phyloP scores from a whole-genome alignment of 805 yeast species.

The Yamadazyma akitaensis region DNA sequence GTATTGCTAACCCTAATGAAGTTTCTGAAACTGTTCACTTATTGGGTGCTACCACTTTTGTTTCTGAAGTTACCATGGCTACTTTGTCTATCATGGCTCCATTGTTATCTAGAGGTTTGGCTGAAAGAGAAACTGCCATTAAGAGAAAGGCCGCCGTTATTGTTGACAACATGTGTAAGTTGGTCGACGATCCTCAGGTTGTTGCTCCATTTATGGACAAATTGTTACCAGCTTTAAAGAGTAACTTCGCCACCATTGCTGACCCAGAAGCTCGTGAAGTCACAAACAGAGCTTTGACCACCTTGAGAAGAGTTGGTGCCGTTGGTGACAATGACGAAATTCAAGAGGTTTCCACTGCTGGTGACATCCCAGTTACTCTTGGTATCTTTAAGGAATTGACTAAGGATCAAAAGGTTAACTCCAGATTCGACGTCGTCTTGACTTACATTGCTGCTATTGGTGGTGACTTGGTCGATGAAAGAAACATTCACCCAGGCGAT shows the following conservation, averaged over 20 bases:
- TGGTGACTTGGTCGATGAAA: constrained; percentile 98
- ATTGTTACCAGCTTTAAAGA: constrained; percentile 93
- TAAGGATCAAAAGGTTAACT: constrained; percentile 53
- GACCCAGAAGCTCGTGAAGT: constrained; percentile 99
- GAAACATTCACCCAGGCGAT: constrained; percentile 82
- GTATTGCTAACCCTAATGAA: constrained; percentile 94
- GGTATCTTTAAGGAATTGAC: constrained; percentile 74
- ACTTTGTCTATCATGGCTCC: constrained; percentile 99
- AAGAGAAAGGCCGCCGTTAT: constrained; percentile 99
- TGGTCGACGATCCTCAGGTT: constrained; percentile 99
- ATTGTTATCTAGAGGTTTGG: constrained; percentile 97
- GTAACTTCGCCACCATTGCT: constrained; percentile 94
- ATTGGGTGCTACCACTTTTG: constrained; percentile 99
- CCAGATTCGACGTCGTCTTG: constrained; percentile 76
- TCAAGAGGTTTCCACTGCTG: constrained; percentile 98
- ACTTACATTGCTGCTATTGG: constrained; percentile 92
- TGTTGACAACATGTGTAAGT: constrained; percentile 99
- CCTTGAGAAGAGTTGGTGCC: constrained; percentile 98
- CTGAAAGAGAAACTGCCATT: constrained; percentile 99
- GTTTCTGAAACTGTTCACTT: constrained; percentile 99
- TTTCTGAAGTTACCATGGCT: constrained; percentile 99
- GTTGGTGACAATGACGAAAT: constrained; percentile 83
- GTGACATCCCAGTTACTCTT: constrained; percentile 88
- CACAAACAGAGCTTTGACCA: constrained; percentile 93
- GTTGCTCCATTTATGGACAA: constrained; percentile 98